These are phyloP conservation scores for Suillus tomentosus DNA, from an alignment of 768 basidiomycete species.

Conservation along the genomic window DNA sequence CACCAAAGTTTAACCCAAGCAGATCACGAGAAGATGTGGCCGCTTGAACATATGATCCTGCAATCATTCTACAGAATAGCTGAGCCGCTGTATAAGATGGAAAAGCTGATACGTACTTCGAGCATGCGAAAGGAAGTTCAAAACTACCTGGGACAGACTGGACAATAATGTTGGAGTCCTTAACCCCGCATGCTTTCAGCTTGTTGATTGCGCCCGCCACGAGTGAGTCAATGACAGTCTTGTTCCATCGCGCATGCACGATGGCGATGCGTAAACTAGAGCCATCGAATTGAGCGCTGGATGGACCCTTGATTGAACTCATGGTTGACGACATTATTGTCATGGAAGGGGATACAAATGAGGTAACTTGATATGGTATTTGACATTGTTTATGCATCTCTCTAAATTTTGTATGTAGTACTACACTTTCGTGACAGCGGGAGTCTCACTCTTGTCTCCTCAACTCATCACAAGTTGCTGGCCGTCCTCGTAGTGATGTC, in stretches of 20 bases:
- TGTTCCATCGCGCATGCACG: conserved; percentile 97
- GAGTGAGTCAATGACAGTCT: conserved; percentile 80
- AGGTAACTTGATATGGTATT: neutral
- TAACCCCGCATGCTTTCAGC: conserved; percentile 84
- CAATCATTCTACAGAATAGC: conserved; percentile 66
- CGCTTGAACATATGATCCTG: conserved; percentile 82
- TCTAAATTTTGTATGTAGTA: conserved; percentile 3
- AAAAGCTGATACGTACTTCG: conserved; percentile 54
- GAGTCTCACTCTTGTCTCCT: conserved; percentile 1
- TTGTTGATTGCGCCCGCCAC: conserved; percentile 78
- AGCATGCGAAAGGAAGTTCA: conserved; percentile 87
- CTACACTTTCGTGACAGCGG: neutral
- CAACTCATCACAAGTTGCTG: neutral
- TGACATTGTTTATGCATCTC: conserved; percentile 6
- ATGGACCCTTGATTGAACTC: conserved; percentile 74
- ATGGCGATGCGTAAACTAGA: conserved; percentile 83
- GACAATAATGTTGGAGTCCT: conserved; percentile 85
- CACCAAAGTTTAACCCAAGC: conserved; percentile 53
- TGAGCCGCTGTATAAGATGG: conserved; percentile 11
- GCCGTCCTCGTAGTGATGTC: conserved; percentile 22
- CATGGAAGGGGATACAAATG: neutral
- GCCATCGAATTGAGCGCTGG: conserved; percentile 71
- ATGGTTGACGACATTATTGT: conserved; percentile 14
- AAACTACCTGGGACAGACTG: conserved; percentile 94
- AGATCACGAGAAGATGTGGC: conserved; percentile 80